Percentiles rank a stretch among this genome's conserved stretches.
Evolutionary conservation across 2,329 filamentous ascomycete genomes (phyloP).

Genomic region (Botrytis pseudocinerea): DNA sequence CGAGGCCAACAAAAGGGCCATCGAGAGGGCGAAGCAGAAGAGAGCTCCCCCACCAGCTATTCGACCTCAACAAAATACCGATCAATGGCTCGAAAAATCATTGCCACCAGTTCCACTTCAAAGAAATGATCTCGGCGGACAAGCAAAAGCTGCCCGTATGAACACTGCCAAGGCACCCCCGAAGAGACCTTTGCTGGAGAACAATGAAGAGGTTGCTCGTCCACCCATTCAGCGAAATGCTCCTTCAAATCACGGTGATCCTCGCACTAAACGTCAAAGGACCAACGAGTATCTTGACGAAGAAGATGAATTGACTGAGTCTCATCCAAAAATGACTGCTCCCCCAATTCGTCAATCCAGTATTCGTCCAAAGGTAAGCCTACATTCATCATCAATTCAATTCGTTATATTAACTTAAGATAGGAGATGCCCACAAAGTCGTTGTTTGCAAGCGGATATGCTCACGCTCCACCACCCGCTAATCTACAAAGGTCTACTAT

Average conservation of each 20-base stretch:
- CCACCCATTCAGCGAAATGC: conserved; percentile 55
- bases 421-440: conserved; percentile 64
- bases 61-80: conserved; percentile 52
- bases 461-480: conserved; percentile 53
- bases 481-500: conserved; percentile 57
- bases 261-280: conserved; percentile 69
- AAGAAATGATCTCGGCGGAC: conserved; percentile 32
- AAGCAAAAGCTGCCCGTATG: conserved; percentile 51
- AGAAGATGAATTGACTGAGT: conserved; percentile 63
- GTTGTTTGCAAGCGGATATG: conserved; percentile 61
- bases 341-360: conserved; percentile 83
- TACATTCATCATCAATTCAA: conserved; percentile 39
- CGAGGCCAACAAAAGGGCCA: conserved; percentile 65
- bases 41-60: conserved; percentile 61
- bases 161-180: conserved; percentile 69
- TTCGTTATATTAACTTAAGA: conserved; percentile 41
- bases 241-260: conserved; percentile 65
- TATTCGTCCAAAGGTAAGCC: conserved; percentile 48
- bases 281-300: conserved; percentile 68
- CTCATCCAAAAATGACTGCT: conserved; percentile 69
- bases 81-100: conserved; percentile 38
- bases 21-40: conserved; percentile 66
- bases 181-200: conserved; percentile 72
- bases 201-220: conserved; percentile 54
- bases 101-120: conserved; percentile 37